Evolutionary conservation across 441 rosid genomes (phyloP).

Genomic region (Pelargonium citronellum): DNA sequence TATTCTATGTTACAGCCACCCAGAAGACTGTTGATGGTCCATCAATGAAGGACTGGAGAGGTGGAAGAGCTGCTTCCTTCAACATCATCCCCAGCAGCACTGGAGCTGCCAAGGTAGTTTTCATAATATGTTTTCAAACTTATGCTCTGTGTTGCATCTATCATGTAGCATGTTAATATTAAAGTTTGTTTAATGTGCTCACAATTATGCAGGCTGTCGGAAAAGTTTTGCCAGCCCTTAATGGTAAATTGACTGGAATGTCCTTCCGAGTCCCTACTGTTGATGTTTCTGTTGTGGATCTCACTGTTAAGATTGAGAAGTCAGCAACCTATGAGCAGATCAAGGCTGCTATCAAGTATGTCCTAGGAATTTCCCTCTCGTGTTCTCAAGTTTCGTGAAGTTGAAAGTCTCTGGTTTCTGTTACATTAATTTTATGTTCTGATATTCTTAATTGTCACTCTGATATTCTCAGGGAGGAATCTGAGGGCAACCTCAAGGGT

Average conservation of each 20-base stretch:
- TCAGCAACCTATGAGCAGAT: conserved; percentile 54
- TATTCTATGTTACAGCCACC: conserved; percentile 36
- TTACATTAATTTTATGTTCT: background rate
- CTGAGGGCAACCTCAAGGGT: conserved; percentile 62
- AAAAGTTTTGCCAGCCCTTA: conserved; percentile 62
- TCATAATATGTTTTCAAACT: background rate
- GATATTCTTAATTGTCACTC: background rate
- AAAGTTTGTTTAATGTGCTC: background rate
- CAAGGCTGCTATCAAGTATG: conserved; percentile 58
- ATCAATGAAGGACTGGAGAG: conserved; percentile 86
- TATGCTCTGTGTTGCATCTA: background rate
- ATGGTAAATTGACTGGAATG: conserved; percentile 84
- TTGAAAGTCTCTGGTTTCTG: background rate
- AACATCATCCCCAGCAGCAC: conserved; percentile 91
- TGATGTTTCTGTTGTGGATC: conserved; percentile 82
- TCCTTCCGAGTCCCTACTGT: conserved; percentile 83
- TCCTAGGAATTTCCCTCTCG: background rate
- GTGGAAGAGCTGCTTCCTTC: conserved; percentile 88
- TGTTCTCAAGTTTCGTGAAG: background rate
- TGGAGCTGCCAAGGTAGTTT: conserved; percentile 72
- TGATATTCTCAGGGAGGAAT: conserved; percentile 44
- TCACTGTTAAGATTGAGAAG: conserved; percentile 69
- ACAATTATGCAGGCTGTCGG: conserved; percentile 51
- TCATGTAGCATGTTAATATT: background rate
- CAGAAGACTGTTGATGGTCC: conserved; percentile 91